phyloP scores from a whole-genome alignment of 106 monocot genomes.

The Agapanthus africanus region DNA sequence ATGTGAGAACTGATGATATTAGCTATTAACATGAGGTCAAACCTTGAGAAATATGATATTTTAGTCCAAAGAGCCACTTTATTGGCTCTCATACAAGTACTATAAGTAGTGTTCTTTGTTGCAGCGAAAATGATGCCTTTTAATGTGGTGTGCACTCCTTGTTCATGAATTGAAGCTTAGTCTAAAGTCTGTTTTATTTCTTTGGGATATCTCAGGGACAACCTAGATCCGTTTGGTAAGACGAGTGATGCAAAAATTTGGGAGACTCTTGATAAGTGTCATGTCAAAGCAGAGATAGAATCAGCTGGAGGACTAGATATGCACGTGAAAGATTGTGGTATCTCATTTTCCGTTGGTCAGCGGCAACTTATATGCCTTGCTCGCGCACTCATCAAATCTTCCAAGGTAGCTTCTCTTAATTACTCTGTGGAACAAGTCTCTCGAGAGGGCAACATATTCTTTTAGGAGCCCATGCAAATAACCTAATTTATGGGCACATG shows the following conservation, averaged over 20 bases:
- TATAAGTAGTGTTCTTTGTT: neutral
- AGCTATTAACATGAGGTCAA: neutral
- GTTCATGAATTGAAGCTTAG: neutral
- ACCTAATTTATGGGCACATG: neutral
- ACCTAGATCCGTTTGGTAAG: slow-evolving; percentile 76
- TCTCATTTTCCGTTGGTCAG: slow-evolving; percentile 84
- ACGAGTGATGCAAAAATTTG: slow-evolving; percentile 58
- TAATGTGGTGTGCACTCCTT: neutral
- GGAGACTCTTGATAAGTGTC: slow-evolving; percentile 76
- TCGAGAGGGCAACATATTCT: neutral
- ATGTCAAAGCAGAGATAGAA: slow-evolving; percentile 63
- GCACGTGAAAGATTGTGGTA: slow-evolving; percentile 58
- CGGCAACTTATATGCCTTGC: slow-evolving; percentile 91
- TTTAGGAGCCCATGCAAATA: no score
- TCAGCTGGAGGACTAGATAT: slow-evolving; percentile 74
- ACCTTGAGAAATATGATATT: neutral
- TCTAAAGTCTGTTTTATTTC: neutral
- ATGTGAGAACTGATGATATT: neutral
- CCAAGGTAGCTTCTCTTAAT: slow-evolving; percentile 55
- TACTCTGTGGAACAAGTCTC: neutral
- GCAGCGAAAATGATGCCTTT: neutral
- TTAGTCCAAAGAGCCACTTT: neutral
- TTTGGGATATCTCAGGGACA: slow-evolving; percentile 45
- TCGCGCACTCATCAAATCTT: slow-evolving; percentile 77
- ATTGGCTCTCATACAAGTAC: neutral